Percentiles rank a stretch among this genome's conserved stretches.
These are phyloP conservation scores for Arxiozyma slooffiae DNA, from an alignment of 1,139 yeast genomes.

Conservation along the genomic window DNA sequence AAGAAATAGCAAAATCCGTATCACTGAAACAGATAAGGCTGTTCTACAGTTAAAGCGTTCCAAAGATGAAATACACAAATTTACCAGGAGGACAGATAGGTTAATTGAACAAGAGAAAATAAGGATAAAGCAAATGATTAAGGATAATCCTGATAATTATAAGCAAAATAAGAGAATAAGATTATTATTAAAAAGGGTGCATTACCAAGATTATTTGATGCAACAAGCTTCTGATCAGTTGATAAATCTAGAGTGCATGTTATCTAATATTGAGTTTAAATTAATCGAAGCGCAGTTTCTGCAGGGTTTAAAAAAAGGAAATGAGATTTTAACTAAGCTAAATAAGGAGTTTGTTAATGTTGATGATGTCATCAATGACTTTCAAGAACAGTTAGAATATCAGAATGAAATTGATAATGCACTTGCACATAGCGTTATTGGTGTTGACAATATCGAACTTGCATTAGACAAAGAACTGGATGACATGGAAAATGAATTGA, in stretches of 20 bases:
- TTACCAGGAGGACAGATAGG: constrained; percentile 50
- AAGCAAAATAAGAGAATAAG: constrained; percentile 42
- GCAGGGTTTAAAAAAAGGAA: constrained; percentile 72
- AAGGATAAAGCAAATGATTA: constrained; percentile 26
- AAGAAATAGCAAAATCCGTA: constrained; percentile 33
- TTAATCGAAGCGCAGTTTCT: constrained; percentile 77
- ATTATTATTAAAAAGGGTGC: constrained; percentile 62
- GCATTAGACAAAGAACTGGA: constrained; percentile 50
- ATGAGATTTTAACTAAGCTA: constrained; percentile 58
- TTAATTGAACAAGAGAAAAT: constrained; percentile 37
- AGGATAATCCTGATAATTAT: constrained; percentile 17
- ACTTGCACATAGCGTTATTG: constrained; percentile 37
- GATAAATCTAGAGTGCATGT: constrained; percentile 62
- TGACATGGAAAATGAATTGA: constrained; percentile 35
- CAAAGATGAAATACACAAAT: constrained; percentile 71
- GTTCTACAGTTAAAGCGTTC: constrained; percentile 78
- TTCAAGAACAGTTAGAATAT: constrained; percentile 69
- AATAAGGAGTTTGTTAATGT: constrained; percentile 72
- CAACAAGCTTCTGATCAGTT: constrained; percentile 67
- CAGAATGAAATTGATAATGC: constrained; percentile 56
- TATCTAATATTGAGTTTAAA: constrained; percentile 77
- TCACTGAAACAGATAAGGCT: constrained; percentile 78
- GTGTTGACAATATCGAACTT: constrained; percentile 38
- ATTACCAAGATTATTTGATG: constrained; percentile 67
- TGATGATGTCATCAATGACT: constrained; percentile 76